These are phyloP conservation scores for Diaporthe eres DNA, from an alignment of 2,329 filamentous ascomycete genomes.

Conservation along the genomic window DNA sequence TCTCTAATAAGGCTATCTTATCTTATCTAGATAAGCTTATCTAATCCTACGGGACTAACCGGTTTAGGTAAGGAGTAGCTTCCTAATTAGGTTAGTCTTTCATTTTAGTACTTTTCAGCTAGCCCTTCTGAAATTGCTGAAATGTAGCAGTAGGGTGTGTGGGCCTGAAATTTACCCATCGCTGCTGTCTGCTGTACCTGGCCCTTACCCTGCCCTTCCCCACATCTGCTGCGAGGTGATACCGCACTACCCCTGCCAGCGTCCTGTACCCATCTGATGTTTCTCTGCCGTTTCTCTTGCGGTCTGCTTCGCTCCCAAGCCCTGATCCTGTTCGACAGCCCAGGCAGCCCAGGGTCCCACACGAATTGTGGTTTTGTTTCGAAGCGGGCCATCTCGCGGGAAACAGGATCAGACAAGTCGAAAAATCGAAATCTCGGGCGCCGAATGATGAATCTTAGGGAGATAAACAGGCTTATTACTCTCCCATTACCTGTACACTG, in stretches of 20 bases:
- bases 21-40: no score
- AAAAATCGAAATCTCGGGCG: background rate
- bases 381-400: slow-evolving; percentile 25
- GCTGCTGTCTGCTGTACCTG: slow-evolving; percentile 20
- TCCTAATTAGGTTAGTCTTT: no score
- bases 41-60: no score
- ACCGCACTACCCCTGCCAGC: slow-evolving; percentile 19
- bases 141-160: no score
- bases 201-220: slow-evolving; percentile 14
- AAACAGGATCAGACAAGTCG: slow-evolving; percentile 9
- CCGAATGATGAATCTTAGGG: background rate
- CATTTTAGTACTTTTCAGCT: no score
- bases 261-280: slow-evolving; percentile 34
- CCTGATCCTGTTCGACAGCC: slow-evolving; percentile 27
- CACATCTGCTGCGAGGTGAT: slow-evolving; percentile 27
- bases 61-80: no score
- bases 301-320: slow-evolving; percentile 28
- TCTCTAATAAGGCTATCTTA: no score
- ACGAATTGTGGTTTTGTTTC: slow-evolving; percentile 21
- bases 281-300: slow-evolving; percentile 32
- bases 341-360: slow-evolving; percentile 8
- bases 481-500: background rate
- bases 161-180: no score
- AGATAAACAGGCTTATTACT: background rate
- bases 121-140: no score